Evolutionary conservation across 1,139 yeast species (phyloP), one percentile per base, ranked within the genome.

Genomic region (Suzukiozyma palmioleophila): DNA sequence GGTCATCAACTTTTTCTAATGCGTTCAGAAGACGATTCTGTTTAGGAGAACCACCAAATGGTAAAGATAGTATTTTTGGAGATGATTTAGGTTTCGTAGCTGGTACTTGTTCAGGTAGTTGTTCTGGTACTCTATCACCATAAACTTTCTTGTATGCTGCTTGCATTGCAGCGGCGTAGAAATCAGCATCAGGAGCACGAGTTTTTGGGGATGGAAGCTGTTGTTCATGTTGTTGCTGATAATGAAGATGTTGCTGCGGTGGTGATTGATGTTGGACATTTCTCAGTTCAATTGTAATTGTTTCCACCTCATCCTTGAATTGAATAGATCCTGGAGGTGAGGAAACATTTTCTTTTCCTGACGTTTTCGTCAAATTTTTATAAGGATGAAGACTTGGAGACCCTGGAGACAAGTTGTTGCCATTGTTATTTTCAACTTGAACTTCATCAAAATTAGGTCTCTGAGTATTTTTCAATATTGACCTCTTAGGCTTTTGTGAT

Each of bases 141-240:
- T 67, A 68, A 1, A 69, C 74, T 42, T 59, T 64, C 40, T 63
- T 61, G 52, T 61, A 58, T 1, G 75, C 75, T 1, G 65, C 74
- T 41, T 59, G 55, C 60, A 68, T 54, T 1, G 75, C 75, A 28
- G 64, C 65, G 9, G 60, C 59, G 44, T 68, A 69, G 26, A 49
- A 33, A 29, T 49, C 52, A 3, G 43, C 44, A 32, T 41, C 45
- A 3, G 43, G 32, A 39, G 30, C 32, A 32, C 39, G 35, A 35
- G 42, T 16, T 37, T 39, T 28, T 39, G 37, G 21, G 36, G 35
- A 14, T 7, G 34, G 24, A 32, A 28, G 24, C 18, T 15, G 36
- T 24, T 29, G 34, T 8, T 9, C 24, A 24, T 36, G 11, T 36
- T 35, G 24, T 37, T 18, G 22, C 22, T 18, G 22, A 18, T 7